A percentile compares a stretch with the other conserved stretches of the same genome.
These are phyloP conservation scores for Fabrea salina DNA, from an alignment of 169 alveolate species.

Conservation along the genomic window DNA sequence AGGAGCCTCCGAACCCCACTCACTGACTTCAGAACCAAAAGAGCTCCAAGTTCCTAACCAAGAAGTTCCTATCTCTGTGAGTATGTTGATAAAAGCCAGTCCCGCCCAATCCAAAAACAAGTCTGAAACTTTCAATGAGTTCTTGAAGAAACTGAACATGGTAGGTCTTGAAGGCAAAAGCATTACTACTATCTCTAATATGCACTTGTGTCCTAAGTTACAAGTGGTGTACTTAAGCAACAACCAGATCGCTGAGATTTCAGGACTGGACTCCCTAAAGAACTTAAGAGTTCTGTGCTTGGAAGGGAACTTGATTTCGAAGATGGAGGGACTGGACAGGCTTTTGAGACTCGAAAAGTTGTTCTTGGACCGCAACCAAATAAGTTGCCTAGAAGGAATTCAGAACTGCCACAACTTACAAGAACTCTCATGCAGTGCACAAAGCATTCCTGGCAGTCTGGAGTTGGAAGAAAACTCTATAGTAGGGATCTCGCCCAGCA, in stretches of 20 bases:
- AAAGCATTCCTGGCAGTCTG: not conserved
- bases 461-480: conserved; percentile 29
- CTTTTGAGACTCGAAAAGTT: not conserved
- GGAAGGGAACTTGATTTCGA: not conserved
- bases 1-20: not conserved
- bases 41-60: not conserved
- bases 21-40: not conserved
- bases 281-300: not conserved
- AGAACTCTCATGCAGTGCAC: conserved; percentile 13
- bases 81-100: not conserved
- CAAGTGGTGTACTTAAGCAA: not conserved
- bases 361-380: not conserved
- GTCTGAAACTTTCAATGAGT: not conserved
- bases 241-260: not conserved
- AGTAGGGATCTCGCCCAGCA: not conserved
- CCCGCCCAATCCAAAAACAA: not conserved
- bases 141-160: conserved; percentile 1
- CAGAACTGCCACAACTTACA: not conserved
- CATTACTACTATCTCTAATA: not conserved
- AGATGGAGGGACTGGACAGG: not conserved
- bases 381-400: not conserved
- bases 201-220: not conserved
- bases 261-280: not conserved
- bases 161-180: not conserved
- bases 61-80: conserved; percentile 9